Conservation (phyloP, 169 alveolate species). For the Hammondia hammondi region DNA sequence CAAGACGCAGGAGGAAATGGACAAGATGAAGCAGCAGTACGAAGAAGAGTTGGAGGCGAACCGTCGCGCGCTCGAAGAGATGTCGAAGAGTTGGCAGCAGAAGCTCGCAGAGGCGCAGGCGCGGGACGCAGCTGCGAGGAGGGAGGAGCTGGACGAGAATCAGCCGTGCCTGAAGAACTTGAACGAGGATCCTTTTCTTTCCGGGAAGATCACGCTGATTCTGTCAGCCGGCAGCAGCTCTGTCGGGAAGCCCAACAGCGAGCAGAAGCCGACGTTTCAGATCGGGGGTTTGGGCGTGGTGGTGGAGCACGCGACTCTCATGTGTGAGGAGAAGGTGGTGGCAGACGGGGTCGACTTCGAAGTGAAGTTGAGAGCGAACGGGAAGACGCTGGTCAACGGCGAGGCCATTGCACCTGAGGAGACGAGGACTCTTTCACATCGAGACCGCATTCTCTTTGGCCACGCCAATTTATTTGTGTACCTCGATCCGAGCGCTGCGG, state of each 20-base stretch:
- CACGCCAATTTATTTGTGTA: constrained; percentile 63
- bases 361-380: constrained; percentile 47
- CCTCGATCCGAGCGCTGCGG: constrained; percentile 60
- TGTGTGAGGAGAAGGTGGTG: neutral
- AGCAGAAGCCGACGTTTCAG: constrained; percentile 53
- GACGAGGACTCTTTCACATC: neutral
- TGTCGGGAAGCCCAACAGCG: constrained; percentile 83
- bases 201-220: constrained; percentile 79
- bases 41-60: constrained; percentile 74
- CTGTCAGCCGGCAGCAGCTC: constrained; percentile 75
- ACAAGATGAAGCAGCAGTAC: constrained; percentile 67
- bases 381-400: constrained; percentile 67
- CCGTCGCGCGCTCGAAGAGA: constrained; percentile 74
- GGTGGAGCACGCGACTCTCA: constrained; percentile 42
- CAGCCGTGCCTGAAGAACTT: constrained; percentile 81
- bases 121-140: constrained; percentile 64
- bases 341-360: constrained; percentile 8
- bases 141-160: constrained; percentile 71
- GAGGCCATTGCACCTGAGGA: constrained; percentile 23
- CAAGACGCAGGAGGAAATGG: constrained; percentile 68
- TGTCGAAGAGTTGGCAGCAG: constrained; percentile 73
- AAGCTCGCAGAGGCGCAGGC: constrained; percentile 75
- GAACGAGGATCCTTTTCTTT: constrained; percentile 90
- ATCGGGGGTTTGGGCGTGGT: constrained; percentile 66
- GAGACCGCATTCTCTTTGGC: constrained; percentile 67